Evolutionary conservation across 768 basidiomycete genomes (phyloP), one percentile per base, ranked within the genome.

Genomic region (Russula sp.): DNA sequence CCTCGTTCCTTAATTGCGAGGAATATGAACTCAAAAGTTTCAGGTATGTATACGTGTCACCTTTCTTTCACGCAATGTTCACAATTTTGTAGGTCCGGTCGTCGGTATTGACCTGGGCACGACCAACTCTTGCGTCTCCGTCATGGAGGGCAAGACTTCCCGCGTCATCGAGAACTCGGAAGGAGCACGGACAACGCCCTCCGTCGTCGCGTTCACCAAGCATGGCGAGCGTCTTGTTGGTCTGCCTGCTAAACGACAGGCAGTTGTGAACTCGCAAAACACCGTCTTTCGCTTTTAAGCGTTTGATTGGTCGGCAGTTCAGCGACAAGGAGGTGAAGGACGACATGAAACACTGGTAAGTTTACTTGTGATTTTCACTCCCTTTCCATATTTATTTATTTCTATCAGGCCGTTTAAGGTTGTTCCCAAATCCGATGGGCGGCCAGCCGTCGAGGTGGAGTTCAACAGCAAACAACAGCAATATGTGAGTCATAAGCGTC

Each of bases 141-240:
- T 97, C 66, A 97, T 96, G 92, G 95, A 98, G 80, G 95, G 93
- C 70, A 88, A 96, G 80, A 89, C 87, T 40, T 85, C 95, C 56
- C 89, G 92, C 69, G 96, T 98, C 68, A 89, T 99, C 70, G 97
- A 98, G 79, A 98, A 98, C 80, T 80, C 95, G 6, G 96, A 98
- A 80, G 96, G 97, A 80, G 91, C 90, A 62, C 87, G 97, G 70
- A 98, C 97, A 67, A 99, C 97, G 18, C 97, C 97, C 2, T 99
- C 97, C 44, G 94, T 98, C 61, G 93, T 98, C 69, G 96, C 96
- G 44, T 99, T 99, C 83, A 94, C 97, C 61, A 97, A 98, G 76
- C 94, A 98, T 71, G 94, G 93, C 62, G 97, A 99, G 75, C 93
- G 96, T 63, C 83, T 98, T 36, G 89, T 97, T 64, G 96, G 96